Evolutionary conservation across 768 basidiomycete species (phyloP).

Genomic region (Suillus tomentosus): DNA sequence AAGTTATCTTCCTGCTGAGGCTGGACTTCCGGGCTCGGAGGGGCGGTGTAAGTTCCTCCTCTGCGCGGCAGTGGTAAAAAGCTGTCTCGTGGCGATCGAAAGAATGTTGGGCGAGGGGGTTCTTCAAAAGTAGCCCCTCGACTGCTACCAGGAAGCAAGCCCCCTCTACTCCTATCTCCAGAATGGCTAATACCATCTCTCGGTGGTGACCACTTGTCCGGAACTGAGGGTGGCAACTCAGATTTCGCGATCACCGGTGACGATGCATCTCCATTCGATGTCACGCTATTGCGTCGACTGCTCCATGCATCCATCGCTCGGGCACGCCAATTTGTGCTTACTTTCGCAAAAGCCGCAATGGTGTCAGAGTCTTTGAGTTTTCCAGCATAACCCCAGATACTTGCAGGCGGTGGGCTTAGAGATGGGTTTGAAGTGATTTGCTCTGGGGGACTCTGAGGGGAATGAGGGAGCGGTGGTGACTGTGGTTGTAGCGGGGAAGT

Average conservation of each 20-base stretch:
- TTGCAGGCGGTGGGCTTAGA: constrained; percentile 32
- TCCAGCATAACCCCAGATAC: constrained; percentile 71
- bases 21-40: constrained; percentile 33
- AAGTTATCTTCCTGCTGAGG: constrained; percentile 31
- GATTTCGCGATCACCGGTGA: constrained; percentile 25
- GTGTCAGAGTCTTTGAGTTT: constrained; percentile 75
- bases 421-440: neutral
- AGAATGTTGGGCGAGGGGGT: constrained; percentile 59
- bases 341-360: constrained; percentile 69
- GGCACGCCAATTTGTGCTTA: constrained; percentile 75
- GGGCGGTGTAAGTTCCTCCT: constrained; percentile 28
- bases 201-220: neutral
- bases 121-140: constrained; percentile 46
- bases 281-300: constrained; percentile 21
- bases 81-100: constrained; percentile 59
- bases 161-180: constrained; percentile 32
- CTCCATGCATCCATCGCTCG: constrained; percentile 45
- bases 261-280: constrained; percentile 9
- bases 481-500: constrained; percentile 32
- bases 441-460: constrained; percentile 18
- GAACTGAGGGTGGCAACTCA: constrained; percentile 19
- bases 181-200: constrained; percentile 4
- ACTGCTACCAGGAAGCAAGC: constrained; percentile 43
- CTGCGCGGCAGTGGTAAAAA: constrained; percentile 42
- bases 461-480: constrained; percentile 19